Evolutionary conservation across 345 rosid species (phyloP), one percentile per base, ranked within the genome.

Genomic region (Eucalyptus erythrocorys): DNA sequence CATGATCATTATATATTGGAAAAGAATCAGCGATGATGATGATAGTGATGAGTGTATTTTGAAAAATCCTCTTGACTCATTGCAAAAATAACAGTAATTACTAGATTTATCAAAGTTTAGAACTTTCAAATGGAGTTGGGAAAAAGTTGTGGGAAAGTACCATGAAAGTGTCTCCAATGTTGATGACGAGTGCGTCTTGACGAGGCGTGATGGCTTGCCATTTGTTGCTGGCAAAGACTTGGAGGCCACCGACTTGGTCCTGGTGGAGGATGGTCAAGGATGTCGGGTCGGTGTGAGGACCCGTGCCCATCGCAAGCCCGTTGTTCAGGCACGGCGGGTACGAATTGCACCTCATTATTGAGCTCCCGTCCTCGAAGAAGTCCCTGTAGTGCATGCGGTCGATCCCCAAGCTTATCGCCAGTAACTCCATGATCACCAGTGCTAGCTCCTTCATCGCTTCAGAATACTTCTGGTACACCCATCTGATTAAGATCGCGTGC

Each of bases 261-360:
- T 97, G 98, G 87, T 96, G 97, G 90, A 97, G 99, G 59, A 97
- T 95, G 11, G 99, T 96, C 43, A 97, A 51, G 86, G 99, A 94
- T 48, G 93, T 94, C 43, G 99, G 97, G 92, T 97, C 99, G 43
- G 92, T 91, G 88, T 97, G 99, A 90, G 99, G 98, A 42, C 99
- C 99, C 17, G 99, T 97, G 84, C 99, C 99, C 47, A 97, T 90
- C n/a, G 96, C 91, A 68, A 93, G 94, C 19, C 90, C 91, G 5
- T 94, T 87, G 80, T 93, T 92, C 26, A 91, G 87, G 95, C 99
- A 97, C 6, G 93, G 91, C 2, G 99, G 98, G 68, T 97, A 97
- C 40, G 88, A 90, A 86, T 97, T 97, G 64, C 95, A 92, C 88
- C 99, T 89, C 93, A 96, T 90, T 42, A 97, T 94, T 8, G 97